A percentile compares a stretch with the other conserved stretches of the same genome.
Evolutionary conservation across 1,284 basidiomycete species (phyloP).

Genomic region (Trametes hirsuta): DNA sequence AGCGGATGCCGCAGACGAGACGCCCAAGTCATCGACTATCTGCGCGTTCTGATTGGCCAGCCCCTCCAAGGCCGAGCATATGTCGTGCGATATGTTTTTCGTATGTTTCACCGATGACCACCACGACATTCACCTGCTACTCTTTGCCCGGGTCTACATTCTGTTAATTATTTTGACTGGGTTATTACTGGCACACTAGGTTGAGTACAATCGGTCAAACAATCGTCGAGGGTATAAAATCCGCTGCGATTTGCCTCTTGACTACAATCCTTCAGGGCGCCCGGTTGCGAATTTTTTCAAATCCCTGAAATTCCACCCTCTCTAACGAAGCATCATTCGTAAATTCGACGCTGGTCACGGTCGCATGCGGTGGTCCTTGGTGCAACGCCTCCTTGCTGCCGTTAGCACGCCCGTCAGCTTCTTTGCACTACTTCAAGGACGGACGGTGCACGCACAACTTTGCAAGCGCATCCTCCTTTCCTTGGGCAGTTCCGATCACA

Average conservation of each 20-base stretch:
- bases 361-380: conserved; percentile 28
- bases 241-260: not conserved
- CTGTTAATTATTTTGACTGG: no score
- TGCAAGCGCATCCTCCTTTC: conserved; percentile 22
- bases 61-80: no score
- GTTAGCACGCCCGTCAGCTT: no score
- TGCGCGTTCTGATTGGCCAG: conserved; percentile 3
- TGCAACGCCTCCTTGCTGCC: conserved; percentile 29
- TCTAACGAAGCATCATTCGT: conserved; percentile 27
- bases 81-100: no score
- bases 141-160: no score
- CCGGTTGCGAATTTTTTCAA: conserved; percentile 25
- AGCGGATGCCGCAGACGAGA: not conserved
- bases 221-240: no score
- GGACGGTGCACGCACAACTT: conserved; percentile 27
- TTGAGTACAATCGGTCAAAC: no score
- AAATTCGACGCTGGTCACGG: conserved; percentile 27
- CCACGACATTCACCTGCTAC: not conserved
- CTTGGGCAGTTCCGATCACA: conserved; percentile 35
- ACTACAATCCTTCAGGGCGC: not conserved
- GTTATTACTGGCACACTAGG: no score
- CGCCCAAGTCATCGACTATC: not conserved
- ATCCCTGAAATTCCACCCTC: conserved; percentile 27
- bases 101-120: not conserved
- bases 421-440: not conserved